Percentiles rank a stretch among this genome's conserved stretches.
phyloP scores from a whole-genome alignment of 176 grass and related monocot genomes.

The Phoenix roebelenii region DNA sequence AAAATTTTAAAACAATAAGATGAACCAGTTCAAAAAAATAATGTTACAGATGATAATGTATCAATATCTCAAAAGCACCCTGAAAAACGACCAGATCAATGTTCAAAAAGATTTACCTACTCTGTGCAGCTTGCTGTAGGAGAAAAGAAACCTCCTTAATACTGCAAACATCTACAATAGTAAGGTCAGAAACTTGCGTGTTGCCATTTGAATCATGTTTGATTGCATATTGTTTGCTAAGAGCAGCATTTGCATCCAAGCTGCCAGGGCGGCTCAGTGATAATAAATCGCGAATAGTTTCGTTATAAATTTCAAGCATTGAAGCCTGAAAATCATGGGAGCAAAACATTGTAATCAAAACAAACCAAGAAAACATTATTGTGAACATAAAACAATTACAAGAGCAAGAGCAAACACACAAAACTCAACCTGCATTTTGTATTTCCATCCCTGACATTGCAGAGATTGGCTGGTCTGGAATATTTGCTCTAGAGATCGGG shows the following conservation, averaged over 20 bases:
- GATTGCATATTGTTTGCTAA: conserved; percentile 55
- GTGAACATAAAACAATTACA: too few relatives aligned
- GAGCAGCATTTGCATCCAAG: conserved; percentile 25
- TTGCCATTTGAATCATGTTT: conserved; percentile 82
- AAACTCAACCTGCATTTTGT: conserved; percentile 54
- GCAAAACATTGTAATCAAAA: too few relatives aligned
- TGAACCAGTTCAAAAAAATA: too few relatives aligned
- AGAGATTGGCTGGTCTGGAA: conserved; percentile 59
- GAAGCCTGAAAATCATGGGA: conserved; percentile 40
- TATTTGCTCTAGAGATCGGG: conserved; percentile 87
- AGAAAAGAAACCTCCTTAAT: conserved; percentile 49
- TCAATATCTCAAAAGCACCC: too few relatives aligned
- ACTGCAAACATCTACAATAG: conserved; percentile 54
- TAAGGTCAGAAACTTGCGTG: conserved; percentile 64
- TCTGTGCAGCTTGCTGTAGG: conserved; percentile 65
- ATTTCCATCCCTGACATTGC: conserved; percentile 85
- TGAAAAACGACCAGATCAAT: too few relatives aligned
- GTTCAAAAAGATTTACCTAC: conserved; percentile 33
- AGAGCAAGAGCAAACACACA: too few relatives aligned
- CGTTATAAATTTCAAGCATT: conserved; percentile 96
- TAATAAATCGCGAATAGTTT: conserved; percentile 85
- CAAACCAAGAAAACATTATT: too few relatives aligned
- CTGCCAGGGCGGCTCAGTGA: conserved; percentile 24
- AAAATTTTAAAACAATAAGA: too few relatives aligned
- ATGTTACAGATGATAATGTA: too few relatives aligned